These are phyloP conservation scores for Chlamydomonas asymmetrica DNA, from an alignment of 139 green algal genomes.

Conservation along the genomic window DNA sequence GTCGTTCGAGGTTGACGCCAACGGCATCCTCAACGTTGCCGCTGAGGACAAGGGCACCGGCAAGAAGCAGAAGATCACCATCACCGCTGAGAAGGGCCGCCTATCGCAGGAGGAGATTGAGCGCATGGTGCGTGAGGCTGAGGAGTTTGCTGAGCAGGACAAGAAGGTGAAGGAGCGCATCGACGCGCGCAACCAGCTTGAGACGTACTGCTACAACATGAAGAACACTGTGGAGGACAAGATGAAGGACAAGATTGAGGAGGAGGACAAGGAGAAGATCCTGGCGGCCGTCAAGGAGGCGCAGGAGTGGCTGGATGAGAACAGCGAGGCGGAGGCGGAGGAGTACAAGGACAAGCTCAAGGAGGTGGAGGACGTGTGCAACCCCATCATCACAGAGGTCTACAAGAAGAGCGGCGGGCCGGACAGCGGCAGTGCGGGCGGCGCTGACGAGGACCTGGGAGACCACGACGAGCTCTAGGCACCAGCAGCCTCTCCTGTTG, in stretches of 20 bases:
- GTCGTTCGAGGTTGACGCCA: constrained; percentile 89
- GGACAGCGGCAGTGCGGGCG: constrained; percentile 41
- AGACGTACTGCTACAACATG: constrained; percentile 73
- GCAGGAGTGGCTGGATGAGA: constrained; percentile 88
- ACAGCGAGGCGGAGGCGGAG: constrained; percentile 72
- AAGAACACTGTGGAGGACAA: constrained; percentile 59
- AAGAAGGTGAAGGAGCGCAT: constrained; percentile 55
- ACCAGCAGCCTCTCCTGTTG: no score
- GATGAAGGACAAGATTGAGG: constrained; percentile 78
- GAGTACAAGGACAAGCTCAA: constrained; percentile 98
- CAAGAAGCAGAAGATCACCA: constrained; percentile 85
- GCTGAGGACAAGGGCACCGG: constrained; percentile 86
- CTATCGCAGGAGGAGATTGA: constrained; percentile 84
- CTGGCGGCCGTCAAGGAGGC: constrained; percentile 78
- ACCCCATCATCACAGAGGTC: constrained; percentile 88
- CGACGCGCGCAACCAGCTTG: constrained; percentile 60
- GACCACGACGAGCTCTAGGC: constrained; percentile 89
- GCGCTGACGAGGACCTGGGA: constrained; percentile 72
- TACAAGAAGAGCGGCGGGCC: constrained; percentile 66
- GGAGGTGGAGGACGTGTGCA: constrained; percentile 92
- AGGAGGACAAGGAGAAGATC: constrained; percentile 83
- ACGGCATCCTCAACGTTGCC: constrained; percentile 90
- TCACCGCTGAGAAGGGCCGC: constrained; percentile 71
- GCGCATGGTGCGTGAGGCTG: constrained; percentile 91
- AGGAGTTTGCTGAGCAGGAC: constrained; percentile 85